Base-by-base conservation (phyloP, 139 green algal species). In the Auxenochlorella pyrenoidosa region DNA sequence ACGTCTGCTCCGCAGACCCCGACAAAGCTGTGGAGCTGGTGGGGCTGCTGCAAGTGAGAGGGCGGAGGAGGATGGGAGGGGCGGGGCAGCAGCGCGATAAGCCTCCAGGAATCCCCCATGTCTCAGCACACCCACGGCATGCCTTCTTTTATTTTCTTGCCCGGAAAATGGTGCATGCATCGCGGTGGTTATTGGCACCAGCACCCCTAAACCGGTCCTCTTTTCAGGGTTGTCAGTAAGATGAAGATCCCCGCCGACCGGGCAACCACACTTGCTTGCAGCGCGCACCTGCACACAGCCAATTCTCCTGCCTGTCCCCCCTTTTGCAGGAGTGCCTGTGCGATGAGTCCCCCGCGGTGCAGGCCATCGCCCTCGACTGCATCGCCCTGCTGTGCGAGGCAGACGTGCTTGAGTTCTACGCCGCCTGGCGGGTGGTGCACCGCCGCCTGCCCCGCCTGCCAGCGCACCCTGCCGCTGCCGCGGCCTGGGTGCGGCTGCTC, bases 321-420 rank as follows among this genome's bases (percentile, higher is more conserved):
- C 40, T 22, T 68, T 36, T 41, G 34, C 80, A 92, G 86, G 90
- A 91, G 32, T 87, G 80, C 3, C 51, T 93, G 63, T 30, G 15
- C 3, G 91, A 93, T 58, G 72, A 87, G 30, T 86, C 79, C 21
- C 87, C 92, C 0, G 38, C 65, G 6, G 90, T 93, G 47, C 77
- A 82, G 16, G 89, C 93, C 0, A 72, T 91, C 41, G 92, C 88
- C 2, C 88, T 95, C 65, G 60, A 88, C 22, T 89, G 85, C 16
- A 78, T 94, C 41, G 66, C 63, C 0, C 43, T 85, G 51, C 80
- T 95, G 72, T 93, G 86, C 43, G 81, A 93, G 78, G 72, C 83
- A n/a, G 88, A 91, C 72, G 89, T 92, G 72, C 85, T 95, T 26
- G 93, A 95, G 82, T 95, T 95, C 83, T 95, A 95, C 47, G 88